Evolutionary conservation across 2,329 filamentous ascomycete species (phyloP).

Genomic region (Fusarium sp.): DNA sequence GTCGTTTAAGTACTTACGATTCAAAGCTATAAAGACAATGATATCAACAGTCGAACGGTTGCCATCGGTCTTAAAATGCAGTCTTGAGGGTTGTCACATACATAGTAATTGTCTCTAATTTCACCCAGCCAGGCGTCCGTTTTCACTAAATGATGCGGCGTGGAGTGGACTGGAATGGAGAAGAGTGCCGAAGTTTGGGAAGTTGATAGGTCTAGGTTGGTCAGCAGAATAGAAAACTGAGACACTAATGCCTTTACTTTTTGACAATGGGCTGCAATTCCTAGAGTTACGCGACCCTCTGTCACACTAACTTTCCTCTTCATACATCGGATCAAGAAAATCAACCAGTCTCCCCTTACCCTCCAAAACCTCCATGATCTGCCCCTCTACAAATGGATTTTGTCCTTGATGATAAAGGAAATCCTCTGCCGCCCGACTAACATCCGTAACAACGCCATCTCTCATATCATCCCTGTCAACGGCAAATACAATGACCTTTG

Average conservation of each 20-base stretch:
- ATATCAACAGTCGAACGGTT: neutral
- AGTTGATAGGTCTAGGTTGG: rapidly evolving
- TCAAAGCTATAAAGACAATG: neutral
- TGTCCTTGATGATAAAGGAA: neutral
- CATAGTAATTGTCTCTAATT: neutral
- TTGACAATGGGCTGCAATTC: rapidly evolving
- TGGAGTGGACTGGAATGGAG: no score
- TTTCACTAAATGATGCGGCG: no score
- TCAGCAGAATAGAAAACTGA: rapidly evolving
- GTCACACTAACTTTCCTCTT: neutral
- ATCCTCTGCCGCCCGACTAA: neutral
- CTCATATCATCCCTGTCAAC: neutral
- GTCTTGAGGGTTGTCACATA: neutral
- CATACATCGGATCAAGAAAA: neutral
- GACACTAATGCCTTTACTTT: rapidly evolving
- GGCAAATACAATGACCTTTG: neutral
- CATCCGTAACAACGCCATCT: neutral
- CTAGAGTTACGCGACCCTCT: rapidly evolving
- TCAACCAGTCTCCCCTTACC: neutral
- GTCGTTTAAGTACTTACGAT: neutral
- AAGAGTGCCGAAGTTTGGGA: neutral
- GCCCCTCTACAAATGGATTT: slow-evolving; percentile 3
- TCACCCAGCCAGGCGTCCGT: neutral
- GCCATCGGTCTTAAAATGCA: neutral
- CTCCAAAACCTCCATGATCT: rapidly evolving